Percentiles rank a stretch among this genome's conserved stretches.
Evolutionary conservation across 202 grass and related monocot genomes (phyloP).

Genomic region (Eragrostis tef): DNA sequence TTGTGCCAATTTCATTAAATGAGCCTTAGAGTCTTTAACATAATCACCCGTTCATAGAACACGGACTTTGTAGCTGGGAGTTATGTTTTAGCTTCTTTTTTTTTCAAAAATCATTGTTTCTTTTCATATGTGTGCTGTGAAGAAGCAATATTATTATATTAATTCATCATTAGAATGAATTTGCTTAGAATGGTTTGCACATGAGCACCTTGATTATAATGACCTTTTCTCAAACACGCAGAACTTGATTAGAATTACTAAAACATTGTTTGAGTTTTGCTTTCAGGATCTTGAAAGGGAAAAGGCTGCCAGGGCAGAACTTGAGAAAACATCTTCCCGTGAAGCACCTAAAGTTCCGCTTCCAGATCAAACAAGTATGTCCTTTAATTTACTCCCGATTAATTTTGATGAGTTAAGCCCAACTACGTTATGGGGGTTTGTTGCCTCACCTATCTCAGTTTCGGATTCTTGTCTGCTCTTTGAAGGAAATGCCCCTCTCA

Average conservation of each 20-base stretch:
- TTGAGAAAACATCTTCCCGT: conserved; percentile 73
- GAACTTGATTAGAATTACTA: conserved; percentile 24
- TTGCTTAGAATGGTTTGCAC: conserved; percentile 29
- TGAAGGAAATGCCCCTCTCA: conserved; percentile 73
- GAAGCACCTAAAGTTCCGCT: conserved; percentile 64
- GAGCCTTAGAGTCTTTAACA: background rate
- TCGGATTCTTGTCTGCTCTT: conserved; percentile 38
- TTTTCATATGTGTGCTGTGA: background rate
- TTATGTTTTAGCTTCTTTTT: background rate
- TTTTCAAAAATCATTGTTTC: conserved; percentile 7
- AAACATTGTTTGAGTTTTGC: conserved; percentile 37
- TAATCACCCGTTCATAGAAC: background rate
- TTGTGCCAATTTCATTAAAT: conserved; percentile 27
- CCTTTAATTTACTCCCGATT: conserved; percentile 27
- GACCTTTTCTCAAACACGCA: no score
- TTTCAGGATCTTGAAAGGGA: conserved; percentile 91
- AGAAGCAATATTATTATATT: background rate
- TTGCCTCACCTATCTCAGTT: conserved; percentile 32
- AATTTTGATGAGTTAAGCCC: conserved; percentile 1
- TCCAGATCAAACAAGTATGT: conserved; percentile 73
- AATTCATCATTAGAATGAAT: background rate
- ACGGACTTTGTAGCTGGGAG: conserved; percentile 21
- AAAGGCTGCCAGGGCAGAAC: conserved; percentile 73
- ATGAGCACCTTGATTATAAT: conserved; percentile 17
- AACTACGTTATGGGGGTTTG: conserved; percentile 23